Percentiles rank a stretch among this genome's conserved stretches.
These are phyloP conservation scores for Avena atlantica DNA, from an alignment of 176 grass and related monocot species.

Conservation along the genomic window DNA sequence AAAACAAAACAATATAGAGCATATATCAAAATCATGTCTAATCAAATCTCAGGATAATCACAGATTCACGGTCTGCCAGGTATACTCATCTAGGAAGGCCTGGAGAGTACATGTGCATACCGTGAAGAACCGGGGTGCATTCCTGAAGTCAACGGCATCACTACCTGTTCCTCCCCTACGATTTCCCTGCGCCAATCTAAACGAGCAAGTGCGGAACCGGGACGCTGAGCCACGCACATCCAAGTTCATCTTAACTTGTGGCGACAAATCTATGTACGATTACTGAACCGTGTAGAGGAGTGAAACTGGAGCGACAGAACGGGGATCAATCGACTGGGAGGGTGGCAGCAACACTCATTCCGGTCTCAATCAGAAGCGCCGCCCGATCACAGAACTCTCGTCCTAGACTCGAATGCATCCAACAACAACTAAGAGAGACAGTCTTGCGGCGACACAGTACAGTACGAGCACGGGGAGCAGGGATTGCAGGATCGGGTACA, in stretches of 20 bases:
- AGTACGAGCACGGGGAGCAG: neutral
- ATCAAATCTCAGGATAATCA: neutral
- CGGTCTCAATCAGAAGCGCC: neutral
- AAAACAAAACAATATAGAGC: neutral
- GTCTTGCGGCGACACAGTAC: neutral
- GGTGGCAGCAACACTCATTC: neutral
- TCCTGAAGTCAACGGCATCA: neutral
- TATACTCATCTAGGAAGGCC: neutral
- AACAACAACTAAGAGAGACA: neutral
- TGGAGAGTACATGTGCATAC: neutral
- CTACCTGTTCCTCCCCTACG: neutral
- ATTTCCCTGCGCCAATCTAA: slow-evolving; percentile 6
- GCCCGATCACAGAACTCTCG: neutral
- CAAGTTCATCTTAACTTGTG: neutral
- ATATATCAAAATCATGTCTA: slow-evolving; percentile 3
- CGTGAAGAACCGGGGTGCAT: neutral
- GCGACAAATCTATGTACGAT: neutral
- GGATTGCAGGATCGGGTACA: neutral
- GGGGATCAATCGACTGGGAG: neutral
- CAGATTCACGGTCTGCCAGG: neutral
- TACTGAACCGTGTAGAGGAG: neutral
- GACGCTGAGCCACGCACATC: neutral
- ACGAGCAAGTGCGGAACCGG: neutral
- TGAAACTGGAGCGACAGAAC: neutral
- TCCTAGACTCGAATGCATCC: neutral